A percentile compares a stretch with the other conserved stretches of the same genome.
phyloP scores from a whole-genome alignment of 176 grass and related monocot species.

The Calamus simplicifolius region DNA sequence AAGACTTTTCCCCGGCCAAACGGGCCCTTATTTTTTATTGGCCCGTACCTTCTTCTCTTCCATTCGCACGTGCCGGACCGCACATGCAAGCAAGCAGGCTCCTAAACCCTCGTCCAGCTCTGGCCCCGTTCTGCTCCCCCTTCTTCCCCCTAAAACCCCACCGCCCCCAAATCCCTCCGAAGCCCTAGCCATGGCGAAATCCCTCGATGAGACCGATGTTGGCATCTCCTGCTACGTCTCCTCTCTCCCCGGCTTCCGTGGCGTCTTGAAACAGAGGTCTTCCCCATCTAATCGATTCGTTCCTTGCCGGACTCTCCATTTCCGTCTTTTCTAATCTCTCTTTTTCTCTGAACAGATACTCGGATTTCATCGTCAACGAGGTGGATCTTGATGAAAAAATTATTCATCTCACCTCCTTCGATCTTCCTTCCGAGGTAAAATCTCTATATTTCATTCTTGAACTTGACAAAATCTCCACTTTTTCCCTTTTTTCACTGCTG shows the following conservation, averaged over 20 bases:
- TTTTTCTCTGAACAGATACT: conserved; percentile 30
- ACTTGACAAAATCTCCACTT: too few species aligned
- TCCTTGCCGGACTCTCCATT: not conserved
- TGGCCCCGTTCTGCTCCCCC: not conserved
- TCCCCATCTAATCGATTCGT: not conserved
- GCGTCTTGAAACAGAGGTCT: conserved; percentile 76
- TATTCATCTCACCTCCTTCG: conserved; percentile 69
- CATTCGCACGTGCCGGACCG: too few species aligned
- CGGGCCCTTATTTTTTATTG: too few species aligned
- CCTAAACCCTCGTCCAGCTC: not conserved
- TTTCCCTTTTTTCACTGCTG: not conserved
- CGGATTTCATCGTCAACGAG: conserved; percentile 94
- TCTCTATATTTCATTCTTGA: too few species aligned
- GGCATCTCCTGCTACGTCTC: conserved; percentile 86
- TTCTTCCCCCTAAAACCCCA: conserved; percentile 3
- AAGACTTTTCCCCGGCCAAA: too few species aligned
- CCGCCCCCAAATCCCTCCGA: not conserved
- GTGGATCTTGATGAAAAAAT: conserved; percentile 51
- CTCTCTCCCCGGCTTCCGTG: conserved; percentile 68
- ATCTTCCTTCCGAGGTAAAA: conserved; percentile 61
- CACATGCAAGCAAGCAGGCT: too few species aligned
- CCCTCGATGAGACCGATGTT: conserved; percentile 65
- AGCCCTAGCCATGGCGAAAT: conserved; percentile 44
- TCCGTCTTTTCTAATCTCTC: not conserved
- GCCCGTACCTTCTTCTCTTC: too few species aligned